Evolutionary conservation across 345 rosid genomes (phyloP), one percentile per base, ranked within the genome.

Genomic region (Sonneratia alba): DNA sequence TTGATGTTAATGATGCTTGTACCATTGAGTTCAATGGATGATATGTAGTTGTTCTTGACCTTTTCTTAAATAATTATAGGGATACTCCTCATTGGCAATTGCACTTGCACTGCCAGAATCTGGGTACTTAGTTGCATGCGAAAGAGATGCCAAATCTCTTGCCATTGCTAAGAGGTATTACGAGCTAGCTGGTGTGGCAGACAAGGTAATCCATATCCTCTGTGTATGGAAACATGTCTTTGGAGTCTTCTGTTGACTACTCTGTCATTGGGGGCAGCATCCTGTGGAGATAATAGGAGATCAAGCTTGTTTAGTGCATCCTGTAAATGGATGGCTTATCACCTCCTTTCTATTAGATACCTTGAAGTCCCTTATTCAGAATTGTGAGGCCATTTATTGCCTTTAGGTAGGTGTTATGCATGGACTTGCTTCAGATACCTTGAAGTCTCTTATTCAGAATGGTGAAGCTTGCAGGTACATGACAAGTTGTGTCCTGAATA

Each of bases 71-170:
- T 27, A 38, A 70, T 70, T 27, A 69, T 76, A 91, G 98, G 98
- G 97, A 32, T 91, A 89, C 83, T 91, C 98, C 18, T 94, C 98
- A 6, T 79, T 94, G 87, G 93, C 98, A 62, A 72, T 94, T 79
- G 98, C 97, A 56, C 84, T 91, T 71, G 93, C 56, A 67, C 77
- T 94, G 42, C 95, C 96, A 0, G 91, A 88, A 78, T 86, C 93
- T 0, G 97, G 96, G 70, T 72, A 79, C 83, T 80, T 94, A 62
- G 93, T 91, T 85, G 93, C 98, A 40, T 89, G 97, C 78, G 98
- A 94, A 78, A 88, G 93, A 75, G 98, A 91, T 78, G 85, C 81
- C 61, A 80, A 73, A 64, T 79, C 87, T 77, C 91, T 94, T 22
- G 89, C 82, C 70, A 86, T 94, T 72, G 98, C 98, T 36, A 84